Evolutionary conservation across 805 yeast genomes (phyloP).

Genomic region (Barnettozyma populi): DNA sequence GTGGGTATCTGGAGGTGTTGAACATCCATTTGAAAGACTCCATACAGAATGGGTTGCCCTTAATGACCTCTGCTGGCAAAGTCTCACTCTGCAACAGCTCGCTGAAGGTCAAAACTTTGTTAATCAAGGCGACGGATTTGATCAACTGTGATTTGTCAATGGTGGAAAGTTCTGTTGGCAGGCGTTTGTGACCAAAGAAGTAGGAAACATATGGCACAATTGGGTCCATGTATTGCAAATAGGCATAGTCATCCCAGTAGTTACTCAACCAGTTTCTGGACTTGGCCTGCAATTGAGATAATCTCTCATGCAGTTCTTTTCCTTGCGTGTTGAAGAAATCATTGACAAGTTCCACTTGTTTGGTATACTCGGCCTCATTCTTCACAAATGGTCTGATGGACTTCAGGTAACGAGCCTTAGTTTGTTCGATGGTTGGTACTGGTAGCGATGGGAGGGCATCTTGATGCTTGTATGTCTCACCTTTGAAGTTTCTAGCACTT

Average conservation of each 20-base stretch:
- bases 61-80: constrained; percentile 73
- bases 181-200: constrained; percentile 77
- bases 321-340: constrained; percentile 70
- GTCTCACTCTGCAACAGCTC: constrained; percentile 61
- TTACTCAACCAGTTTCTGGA: constrained; percentile 81
- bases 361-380: constrained; percentile 43
- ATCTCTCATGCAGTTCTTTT: constrained; percentile 60
- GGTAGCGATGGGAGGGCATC: constrained; percentile 75
- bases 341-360: constrained; percentile 52
- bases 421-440: constrained; percentile 73
- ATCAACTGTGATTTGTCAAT: constrained; percentile 59
- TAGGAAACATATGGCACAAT: constrained; percentile 93
- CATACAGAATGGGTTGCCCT: constrained; percentile 88
- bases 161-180: constrained; percentile 31
- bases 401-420: constrained; percentile 62
- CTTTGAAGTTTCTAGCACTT: constrained; percentile 34
- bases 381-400: constrained; percentile 66
- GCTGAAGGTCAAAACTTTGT: constrained; percentile 64
- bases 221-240: constrained; percentile 86
- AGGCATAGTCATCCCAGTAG: constrained; percentile 94
- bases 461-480: constrained; percentile 70
- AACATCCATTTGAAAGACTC: constrained; percentile 88
- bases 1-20: constrained; percentile 83
- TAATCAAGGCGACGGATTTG: constrained; percentile 72
- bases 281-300: constrained; percentile 39